Conservation (phyloP, 2,329 filamentous ascomycete genomes). For the Beauveria asiatica region DNA sequence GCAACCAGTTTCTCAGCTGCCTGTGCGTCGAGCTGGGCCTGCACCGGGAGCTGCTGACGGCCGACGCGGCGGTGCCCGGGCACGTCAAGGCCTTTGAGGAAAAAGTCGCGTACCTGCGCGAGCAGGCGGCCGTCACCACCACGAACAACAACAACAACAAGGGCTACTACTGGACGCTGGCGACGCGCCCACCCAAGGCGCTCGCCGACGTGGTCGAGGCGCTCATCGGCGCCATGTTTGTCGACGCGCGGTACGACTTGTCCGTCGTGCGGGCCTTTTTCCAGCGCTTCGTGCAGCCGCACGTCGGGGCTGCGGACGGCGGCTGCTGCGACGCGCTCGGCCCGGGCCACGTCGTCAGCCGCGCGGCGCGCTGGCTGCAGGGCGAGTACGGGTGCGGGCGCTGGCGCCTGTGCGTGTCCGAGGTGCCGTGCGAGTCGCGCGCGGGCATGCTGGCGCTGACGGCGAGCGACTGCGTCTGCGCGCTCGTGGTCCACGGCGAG, state of each 20-base stretch:
- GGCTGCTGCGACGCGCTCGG: constrained; percentile 78
- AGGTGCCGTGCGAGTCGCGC: constrained; percentile 32
- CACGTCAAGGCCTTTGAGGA: constrained; percentile 46
- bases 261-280: constrained; percentile 69
- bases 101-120: constrained; percentile 45
- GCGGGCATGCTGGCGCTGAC: constrained; percentile 30
- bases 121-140: constrained; percentile 29
- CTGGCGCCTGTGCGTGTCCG: constrained; percentile 46
- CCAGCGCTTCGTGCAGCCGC: constrained; percentile 60
- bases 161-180: constrained; percentile 66
- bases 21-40: constrained; percentile 72
- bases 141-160: constrained; percentile 15
- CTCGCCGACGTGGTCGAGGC: constrained; percentile 85
- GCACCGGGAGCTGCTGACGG: constrained; percentile 59
- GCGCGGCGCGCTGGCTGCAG: constrained; percentile 55
- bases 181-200: constrained; percentile 58
- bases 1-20: constrained; percentile 85
- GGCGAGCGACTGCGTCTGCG: constrained; percentile 54
- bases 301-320: constrained; percentile 73
- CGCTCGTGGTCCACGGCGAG: constrained; percentile 65
- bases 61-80: constrained; percentile 33
- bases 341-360: constrained; percentile 75
- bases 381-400: constrained; percentile 55
- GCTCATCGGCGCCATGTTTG: constrained; percentile 82
- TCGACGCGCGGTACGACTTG: constrained; percentile 79